These are phyloP conservation scores for Ascomycota sp. DNA, from an alignment of 2,329 filamentous ascomycete species.

Conservation along the genomic window DNA sequence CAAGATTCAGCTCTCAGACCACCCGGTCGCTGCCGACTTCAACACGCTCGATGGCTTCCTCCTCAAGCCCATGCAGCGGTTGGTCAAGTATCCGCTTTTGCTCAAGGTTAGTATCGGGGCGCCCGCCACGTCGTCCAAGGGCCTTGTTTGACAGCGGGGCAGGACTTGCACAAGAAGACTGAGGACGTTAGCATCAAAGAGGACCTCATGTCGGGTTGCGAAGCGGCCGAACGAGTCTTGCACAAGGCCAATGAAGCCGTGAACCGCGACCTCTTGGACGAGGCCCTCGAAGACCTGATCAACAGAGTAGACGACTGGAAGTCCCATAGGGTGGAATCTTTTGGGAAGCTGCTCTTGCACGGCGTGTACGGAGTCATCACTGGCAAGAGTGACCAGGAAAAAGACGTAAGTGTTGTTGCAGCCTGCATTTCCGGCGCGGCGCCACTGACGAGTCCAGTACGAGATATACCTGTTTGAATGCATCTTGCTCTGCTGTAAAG, in stretches of 20 bases:
- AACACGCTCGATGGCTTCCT: slow-evolving; percentile 82
- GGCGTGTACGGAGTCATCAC: slow-evolving; percentile 87
- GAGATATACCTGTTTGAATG: slow-evolving; percentile 94
- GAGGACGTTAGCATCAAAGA: slow-evolving; percentile 49
- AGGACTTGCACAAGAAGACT: slow-evolving; percentile 76
- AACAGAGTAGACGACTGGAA: slow-evolving; percentile 92
- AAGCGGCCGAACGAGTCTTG: slow-evolving; percentile 63
- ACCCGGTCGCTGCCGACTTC: slow-evolving; percentile 65
- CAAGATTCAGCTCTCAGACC: slow-evolving; percentile 59
- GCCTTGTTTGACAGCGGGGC: neutral
- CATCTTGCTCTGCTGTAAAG: slow-evolving; percentile 93
- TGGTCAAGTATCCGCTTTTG: slow-evolving; percentile 85
- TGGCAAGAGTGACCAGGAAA: slow-evolving; percentile 71
- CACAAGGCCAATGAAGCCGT: slow-evolving; percentile 80
- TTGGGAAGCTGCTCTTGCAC: slow-evolving; percentile 72
- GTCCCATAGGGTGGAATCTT: slow-evolving; percentile 72
- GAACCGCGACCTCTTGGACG: slow-evolving; percentile 64
- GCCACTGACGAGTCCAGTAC: slow-evolving; percentile 36
- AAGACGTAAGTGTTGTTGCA: slow-evolving; percentile 43
- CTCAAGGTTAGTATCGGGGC: slow-evolving; percentile 41
- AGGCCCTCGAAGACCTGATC: slow-evolving; percentile 67
- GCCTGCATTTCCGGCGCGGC: slow-evolving; percentile 3
- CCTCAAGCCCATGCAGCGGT: slow-evolving; percentile 85
- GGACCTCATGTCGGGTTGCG: slow-evolving; percentile 59
- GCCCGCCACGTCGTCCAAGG: neutral